Conservation (phyloP, 176 grass and related monocot species). For the Zoysia pacifica region DNA sequence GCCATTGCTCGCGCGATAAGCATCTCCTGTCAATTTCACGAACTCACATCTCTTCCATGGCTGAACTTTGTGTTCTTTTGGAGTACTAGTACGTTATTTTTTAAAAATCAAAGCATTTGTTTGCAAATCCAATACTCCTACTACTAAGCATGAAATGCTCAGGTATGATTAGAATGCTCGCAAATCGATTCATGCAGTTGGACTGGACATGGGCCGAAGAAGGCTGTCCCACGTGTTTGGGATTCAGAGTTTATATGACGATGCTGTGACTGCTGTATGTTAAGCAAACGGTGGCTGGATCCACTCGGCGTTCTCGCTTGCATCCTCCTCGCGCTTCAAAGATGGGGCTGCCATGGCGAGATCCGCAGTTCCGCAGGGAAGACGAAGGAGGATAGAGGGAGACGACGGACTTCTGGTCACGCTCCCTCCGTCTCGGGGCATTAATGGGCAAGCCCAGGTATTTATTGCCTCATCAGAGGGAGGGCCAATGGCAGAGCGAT, state of each 20-base stretch:
- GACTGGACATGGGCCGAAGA: no score
- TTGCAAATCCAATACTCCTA: no score
- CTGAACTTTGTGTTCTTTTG: neutral
- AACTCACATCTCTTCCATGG: neutral
- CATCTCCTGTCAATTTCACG: neutral
- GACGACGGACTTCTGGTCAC: constrained; percentile 14
- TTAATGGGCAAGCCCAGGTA: constrained; percentile 59
- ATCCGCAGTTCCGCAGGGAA: neutral
- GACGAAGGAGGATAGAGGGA: neutral
- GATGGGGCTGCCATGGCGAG: constrained; percentile 4
- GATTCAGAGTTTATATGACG: neutral
- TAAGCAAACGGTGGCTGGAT: neutral
- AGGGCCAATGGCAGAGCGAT: constrained; percentile 1
- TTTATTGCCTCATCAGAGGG: constrained; percentile 43
- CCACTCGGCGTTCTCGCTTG: neutral
- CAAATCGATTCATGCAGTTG: no score
- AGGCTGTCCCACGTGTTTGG: neutral
- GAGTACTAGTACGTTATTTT: no score
- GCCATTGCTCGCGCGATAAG: constrained; percentile 21
- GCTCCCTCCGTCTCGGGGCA: constrained; percentile 35
- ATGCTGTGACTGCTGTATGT: no score
- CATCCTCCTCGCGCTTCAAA: neutral
- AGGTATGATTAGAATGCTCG: no score
- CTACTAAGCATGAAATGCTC: no score
- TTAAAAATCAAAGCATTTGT: no score